Percentiles rank a stretch among this genome's conserved stretches.
These are phyloP conservation scores for Gossypium herbaceum DNA, from an alignment of 345 rosid genomes.

Conservation along the genomic window DNA sequence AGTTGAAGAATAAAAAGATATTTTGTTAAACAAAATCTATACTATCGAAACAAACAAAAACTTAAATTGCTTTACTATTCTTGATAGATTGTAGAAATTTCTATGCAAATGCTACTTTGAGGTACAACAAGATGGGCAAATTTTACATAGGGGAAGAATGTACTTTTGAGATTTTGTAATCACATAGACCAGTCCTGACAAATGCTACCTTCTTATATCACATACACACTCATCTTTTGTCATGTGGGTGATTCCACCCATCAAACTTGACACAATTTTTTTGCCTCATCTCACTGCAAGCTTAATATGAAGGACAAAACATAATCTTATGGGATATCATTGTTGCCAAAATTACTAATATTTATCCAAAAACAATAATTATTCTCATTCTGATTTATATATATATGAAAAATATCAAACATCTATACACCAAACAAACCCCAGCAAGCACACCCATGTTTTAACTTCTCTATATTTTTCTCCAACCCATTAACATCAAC, in stretches of 20 bases:
- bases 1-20: too few species aligned
- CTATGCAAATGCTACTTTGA: neutral
- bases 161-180: too few species aligned
- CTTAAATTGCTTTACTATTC: neutral
- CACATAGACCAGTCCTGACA: too few species aligned
- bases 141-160: neutral
- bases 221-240: too few species aligned
- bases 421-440: constrained; percentile 33
- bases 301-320: too few species aligned
- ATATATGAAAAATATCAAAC: constrained; percentile 20
- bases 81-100: neutral
- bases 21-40: too few species aligned
- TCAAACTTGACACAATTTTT: too few species aligned
- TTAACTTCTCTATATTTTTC: neutral
- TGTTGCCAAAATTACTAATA: too few species aligned
- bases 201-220: neutral
- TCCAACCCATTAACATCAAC: constrained; percentile 10
- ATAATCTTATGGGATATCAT: too few species aligned
- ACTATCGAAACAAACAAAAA: too few species aligned
- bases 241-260: too few species aligned
- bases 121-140: neutral
- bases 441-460: constrained; percentile 10
- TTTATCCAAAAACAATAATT: neutral
- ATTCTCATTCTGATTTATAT: constrained; percentile 9
- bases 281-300: too few species aligned